Base-by-base conservation (phyloP, 192 early-diverging fungal species). In the Chytriomyces hyalinus region DNA sequence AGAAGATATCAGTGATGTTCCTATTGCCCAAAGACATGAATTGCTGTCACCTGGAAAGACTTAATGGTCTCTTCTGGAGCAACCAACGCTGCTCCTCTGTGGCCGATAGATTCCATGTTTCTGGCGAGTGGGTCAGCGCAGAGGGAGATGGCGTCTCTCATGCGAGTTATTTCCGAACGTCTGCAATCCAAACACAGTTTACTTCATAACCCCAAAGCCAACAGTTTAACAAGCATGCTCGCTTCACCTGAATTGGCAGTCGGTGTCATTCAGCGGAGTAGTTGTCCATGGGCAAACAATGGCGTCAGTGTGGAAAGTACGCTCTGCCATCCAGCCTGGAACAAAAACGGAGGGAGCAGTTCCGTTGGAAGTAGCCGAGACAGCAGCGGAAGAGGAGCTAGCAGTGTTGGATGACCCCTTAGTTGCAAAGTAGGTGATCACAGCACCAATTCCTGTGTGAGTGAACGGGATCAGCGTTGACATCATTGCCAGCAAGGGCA, bases 61-160 rank as follows among this genome's bases (percentile, higher is more conserved):
- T 57, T 49, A 48, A 70, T 70, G 49, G 68, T 70, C 50, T 70
- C 68, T 28, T 70, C 68, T 20, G 68, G 68, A n/a, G 68, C 68
- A 57, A 70, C 50, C 13, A 70, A 28, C 8, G 68, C 68, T 7
- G 68, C 68, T 22, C 68, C 68, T 26, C 68, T 47, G 68, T 70
- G 68, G 6, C 68, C 68, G 50, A 70, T 70, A 5, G 68, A 2
- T 57, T 70, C 68, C 13, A 70, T 10, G 68, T 70, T 70, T 22
- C 9, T 28, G 6, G 68, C 68, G n/a, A 70, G 51, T 26, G 68
- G 68, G 68, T 70, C 36, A 11, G 22, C 49, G 26, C 68, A 70
- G 20, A 45, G 22, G 7, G 68, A 20, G 26, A 70, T 70, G 17
- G 68, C 68, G 68, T 70, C 53, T 51, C 68, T 10, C 49, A 70